Conservation (phyloP, 2,329 filamentous ascomycete genomes). For the Xylaria sp. region DNA sequence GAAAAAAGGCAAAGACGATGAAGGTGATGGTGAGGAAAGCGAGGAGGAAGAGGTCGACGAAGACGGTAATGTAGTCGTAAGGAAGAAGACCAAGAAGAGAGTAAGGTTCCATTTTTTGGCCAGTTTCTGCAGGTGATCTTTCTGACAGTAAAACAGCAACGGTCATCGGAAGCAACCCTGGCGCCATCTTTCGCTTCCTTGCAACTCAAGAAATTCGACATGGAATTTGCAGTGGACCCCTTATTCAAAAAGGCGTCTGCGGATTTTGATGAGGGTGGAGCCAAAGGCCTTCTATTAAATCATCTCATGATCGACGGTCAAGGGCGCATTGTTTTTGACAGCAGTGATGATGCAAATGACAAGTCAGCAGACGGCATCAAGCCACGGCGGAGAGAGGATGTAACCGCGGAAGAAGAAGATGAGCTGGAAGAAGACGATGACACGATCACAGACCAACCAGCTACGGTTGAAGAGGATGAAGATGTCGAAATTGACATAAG, state of each 20-base stretch:
- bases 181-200: constrained; percentile 86
- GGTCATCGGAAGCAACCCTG: constrained; percentile 91
- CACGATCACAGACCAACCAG: constrained; percentile 48
- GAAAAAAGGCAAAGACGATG: constrained; percentile 69
- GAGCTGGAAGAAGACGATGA: constrained; percentile 47
- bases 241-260: constrained; percentile 99
- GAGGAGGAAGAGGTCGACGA: constrained; percentile 69
- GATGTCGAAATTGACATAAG: constrained; percentile 80
- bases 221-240: constrained; percentile 95
- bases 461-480: constrained; percentile 54
- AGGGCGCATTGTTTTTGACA: constrained; percentile 96
- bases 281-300: constrained; percentile 92
- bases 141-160: constrained; percentile 53
- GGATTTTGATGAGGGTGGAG: constrained; percentile 97
- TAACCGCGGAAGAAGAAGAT: constrained; percentile 45
- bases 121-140: not conserved
- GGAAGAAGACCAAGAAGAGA: constrained; percentile 76
- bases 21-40: constrained; percentile 71
- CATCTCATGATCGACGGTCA: constrained; percentile 94
- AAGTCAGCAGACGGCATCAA: constrained; percentile 49
- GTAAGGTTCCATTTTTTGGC: constrained; percentile 51
- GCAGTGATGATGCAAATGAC: constrained; percentile 82
- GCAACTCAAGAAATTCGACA: constrained; percentile 95
- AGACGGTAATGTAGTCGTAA: constrained; percentile 60
- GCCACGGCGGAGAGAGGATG: constrained; percentile 44